Base-by-base conservation (phyloP, 2,329 filamentous ascomycete species). In the Ophiostoma novo-ulmi region DNA sequence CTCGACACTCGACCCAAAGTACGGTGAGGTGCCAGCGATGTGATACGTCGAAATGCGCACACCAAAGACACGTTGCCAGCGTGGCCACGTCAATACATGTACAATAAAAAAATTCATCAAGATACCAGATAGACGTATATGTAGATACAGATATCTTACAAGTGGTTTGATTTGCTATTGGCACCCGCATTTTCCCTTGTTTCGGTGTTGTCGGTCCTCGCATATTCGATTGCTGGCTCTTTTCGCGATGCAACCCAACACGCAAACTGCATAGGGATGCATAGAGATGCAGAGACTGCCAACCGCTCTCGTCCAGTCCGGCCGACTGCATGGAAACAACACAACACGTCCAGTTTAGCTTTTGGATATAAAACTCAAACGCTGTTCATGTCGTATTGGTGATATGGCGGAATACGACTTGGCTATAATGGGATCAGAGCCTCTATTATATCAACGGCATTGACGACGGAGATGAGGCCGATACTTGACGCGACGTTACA, bases 11-110 rank as follows among this genome's bases (percentile, higher is more conserved):
- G n/a, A 10, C 14, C 58, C 31, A 64, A 64, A 38, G 31, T 64
- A 39, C 61, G 61, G 61, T 64, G 61, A 64, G 61, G 39, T 36
- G 61, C 61, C 61, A 64, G 61, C 61, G 61, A 38, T 64, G 17
- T 64, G 61, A 36, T 64, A 64, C 61, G 61, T 64, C 61, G 35
- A 58, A 58, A 58, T 26, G 52, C 52, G 39, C 39, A 26, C 52
- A 26, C 52, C 44, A 35, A 61, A 14, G 61, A 64, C 17, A n/a
- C n/a, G 10, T 58, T 58, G 52, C 52, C 52, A 58, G 52, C 52
- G 52, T 58, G 52, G 52, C 39, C 31, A 31, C 44, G 44, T 48
- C 44, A 48, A 17, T 44, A 20, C n/a, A n/a, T n/a, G n/a, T n/a
- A n/a, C 31, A 4, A 3, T 31, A 31, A 31, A 31, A 31, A 31